Evolutionary conservation across 1,139 yeast species (phyloP).

Genomic region (Wickerhamomyces sp.): DNA sequence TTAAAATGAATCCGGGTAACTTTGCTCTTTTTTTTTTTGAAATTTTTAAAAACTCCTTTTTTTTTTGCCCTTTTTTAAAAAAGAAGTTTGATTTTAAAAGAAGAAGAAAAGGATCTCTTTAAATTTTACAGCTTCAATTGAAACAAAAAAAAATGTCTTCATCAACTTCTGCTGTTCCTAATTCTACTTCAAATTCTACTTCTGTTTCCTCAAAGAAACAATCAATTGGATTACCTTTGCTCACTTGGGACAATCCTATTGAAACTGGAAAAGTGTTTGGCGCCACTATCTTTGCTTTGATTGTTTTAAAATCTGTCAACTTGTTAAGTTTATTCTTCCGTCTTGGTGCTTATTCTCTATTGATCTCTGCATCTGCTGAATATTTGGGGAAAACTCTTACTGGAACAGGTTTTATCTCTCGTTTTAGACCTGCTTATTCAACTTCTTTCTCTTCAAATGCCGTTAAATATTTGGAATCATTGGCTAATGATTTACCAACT

Average conservation of each 20-base stretch:
- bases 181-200: too few species aligned
- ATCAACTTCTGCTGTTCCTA: too few species aligned
- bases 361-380: slow-evolving; percentile 63
- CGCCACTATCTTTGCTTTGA: slow-evolving; percentile 50
- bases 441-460: slow-evolving; percentile 34
- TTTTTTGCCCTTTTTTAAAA: too few species aligned
- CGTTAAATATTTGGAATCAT: slow-evolving; percentile 37
- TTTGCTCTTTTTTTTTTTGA: too few species aligned
- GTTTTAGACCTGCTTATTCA: slow-evolving; percentile 47
- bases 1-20: too few species aligned
- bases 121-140: too few species aligned
- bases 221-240: slow-evolving; percentile 35
- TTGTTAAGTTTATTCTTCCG: slow-evolving; percentile 65
- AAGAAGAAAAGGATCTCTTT: too few species aligned
- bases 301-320: slow-evolving; percentile 66
- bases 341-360: slow-evolving; percentile 26
- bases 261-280: slow-evolving; percentile 77
- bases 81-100: too few species aligned
- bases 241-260: slow-evolving; percentile 82
- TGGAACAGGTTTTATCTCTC: slow-evolving; percentile 69
- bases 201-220: too few species aligned
- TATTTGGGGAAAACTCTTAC: slow-evolving; percentile 60
- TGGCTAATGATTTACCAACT: slow-evolving; percentile 30
- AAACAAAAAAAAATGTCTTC: too few species aligned
- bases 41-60: too few species aligned